Evolutionary conservation across 2,329 filamentous ascomycete genomes (phyloP), one percentile per base, ranked within the genome.

Genomic region (Xylaria polymorpha): DNA sequence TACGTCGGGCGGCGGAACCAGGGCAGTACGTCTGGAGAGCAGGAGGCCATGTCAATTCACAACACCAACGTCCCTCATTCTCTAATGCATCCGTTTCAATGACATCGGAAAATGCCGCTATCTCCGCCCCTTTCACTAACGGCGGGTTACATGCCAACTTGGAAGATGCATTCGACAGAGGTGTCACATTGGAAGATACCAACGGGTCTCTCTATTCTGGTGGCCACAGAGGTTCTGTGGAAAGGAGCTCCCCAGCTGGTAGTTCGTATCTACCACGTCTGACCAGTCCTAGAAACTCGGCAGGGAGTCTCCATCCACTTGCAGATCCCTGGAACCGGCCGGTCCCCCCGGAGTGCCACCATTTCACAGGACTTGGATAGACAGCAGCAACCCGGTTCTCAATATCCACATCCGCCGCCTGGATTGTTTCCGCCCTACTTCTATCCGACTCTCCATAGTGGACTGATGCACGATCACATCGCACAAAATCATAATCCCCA

Each of bases 251-350:
- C 2, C 78, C 81, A 8, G 75, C 79, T 50, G 74, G 75, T 29
- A 78, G 73, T 60, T 69, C 73, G 5, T 81, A 80, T 67, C 78
- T 77, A 1, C 67, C 72, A 2, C 71, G 71, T 18, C 46, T 78
- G 43, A 78, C 75, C 64, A 80, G 77, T 61, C 77, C 80, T 1
- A 76, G 77, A 46, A 74, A 70, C 41, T 77, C 76, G 58, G 69
- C 73, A 2, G 75, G 73, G 14, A 77, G 77, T 66, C 80, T 72
- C 61, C 77, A 76, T 58, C 71, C 77, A 4, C 72, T 71, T 44
- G 62, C 66, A 10, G 82, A 84, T 35, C 65, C 77, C 7, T 85
- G 83, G 84, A 77, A 73, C 43, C 76, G 77, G 29, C 80, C 82
- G 18, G 68, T n/a, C 67, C 2, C 79, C 79, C 37, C 78, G 81